A percentile compares a stretch with the other conserved stretches of the same genome.
Conservation (phyloP, 2,329 filamentous ascomycete species). For the Epichloe typhina region DNA sequence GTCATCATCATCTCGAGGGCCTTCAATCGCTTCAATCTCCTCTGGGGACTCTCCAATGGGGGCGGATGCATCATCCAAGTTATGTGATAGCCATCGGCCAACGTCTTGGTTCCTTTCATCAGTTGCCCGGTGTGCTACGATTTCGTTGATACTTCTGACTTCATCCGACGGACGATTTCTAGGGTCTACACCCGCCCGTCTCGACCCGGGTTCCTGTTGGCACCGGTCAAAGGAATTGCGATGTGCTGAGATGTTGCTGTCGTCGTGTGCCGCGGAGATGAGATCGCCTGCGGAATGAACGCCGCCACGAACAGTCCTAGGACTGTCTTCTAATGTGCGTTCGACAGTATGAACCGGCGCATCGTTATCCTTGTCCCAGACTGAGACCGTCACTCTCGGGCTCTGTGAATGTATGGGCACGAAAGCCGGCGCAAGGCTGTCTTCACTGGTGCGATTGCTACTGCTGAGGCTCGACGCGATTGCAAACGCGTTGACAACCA, state of each 20-base stretch:
- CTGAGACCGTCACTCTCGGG: slow-evolving; percentile 42
- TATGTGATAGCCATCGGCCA: slow-evolving; percentile 33
- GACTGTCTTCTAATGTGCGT: slow-evolving; percentile 25
- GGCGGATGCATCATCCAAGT: slow-evolving; percentile 16
- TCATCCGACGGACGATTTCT: slow-evolving; percentile 29
- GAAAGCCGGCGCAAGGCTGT: slow-evolving; percentile 26
- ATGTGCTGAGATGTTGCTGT: slow-evolving; percentile 9
- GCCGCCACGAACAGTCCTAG: slow-evolving; percentile 21
- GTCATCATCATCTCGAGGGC: slow-evolving; percentile 18
- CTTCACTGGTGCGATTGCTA: slow-evolving; percentile 38
- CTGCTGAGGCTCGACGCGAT: slow-evolving; percentile 37
- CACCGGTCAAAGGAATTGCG: slow-evolving; percentile 30
- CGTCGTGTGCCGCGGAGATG: slow-evolving; percentile 16
- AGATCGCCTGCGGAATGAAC: slow-evolving; percentile 28
- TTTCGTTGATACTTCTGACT: slow-evolving; percentile 36
- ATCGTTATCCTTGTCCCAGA: slow-evolving; percentile 35
- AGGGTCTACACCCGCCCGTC: slow-evolving; percentile 35
- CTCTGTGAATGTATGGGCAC: slow-evolving; percentile 33
- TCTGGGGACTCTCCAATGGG: slow-evolving; percentile 15
- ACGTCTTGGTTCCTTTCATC: slow-evolving; percentile 37
- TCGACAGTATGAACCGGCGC: slow-evolving; percentile 26
- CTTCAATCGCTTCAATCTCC: slow-evolving; percentile 12
- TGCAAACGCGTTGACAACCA: slow-evolving; percentile 20
- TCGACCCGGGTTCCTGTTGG: slow-evolving; percentile 24
- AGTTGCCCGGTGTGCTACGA: slow-evolving; percentile 26